phyloP scores from a whole-genome alignment of 2,329 filamentous ascomycete species.

The Curvularia sp. region DNA sequence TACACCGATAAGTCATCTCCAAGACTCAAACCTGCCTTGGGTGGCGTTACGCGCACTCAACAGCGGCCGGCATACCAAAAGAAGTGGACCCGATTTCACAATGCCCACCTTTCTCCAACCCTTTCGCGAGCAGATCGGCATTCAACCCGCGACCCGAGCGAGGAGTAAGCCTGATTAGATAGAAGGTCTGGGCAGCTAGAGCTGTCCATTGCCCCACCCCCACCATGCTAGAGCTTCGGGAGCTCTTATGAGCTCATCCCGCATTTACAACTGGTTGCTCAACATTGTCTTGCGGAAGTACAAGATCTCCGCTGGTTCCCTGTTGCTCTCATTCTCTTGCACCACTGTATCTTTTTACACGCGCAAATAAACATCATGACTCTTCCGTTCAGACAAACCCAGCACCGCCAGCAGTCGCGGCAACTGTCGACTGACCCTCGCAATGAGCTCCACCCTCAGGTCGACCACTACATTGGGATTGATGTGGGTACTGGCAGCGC shows the following conservation, averaged over 20 bases:
- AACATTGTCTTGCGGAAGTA: conserved; percentile 35
- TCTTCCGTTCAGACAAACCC: conserved; percentile 37
- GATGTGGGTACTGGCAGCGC: conserved; percentile 97
- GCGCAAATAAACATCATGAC: conserved; percentile 27
- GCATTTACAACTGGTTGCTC: conserved; percentile 40
- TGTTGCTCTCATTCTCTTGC: conserved; percentile 1
- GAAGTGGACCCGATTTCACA: conserved; percentile 42
- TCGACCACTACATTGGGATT: conserved; percentile 78
- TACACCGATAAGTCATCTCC: conserved; percentile 10
- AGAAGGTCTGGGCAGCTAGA: conserved; percentile 30
- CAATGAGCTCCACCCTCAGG: conserved; percentile 63
- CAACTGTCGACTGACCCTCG: conserved; percentile 60
- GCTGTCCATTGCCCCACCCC: conserved; percentile 40
- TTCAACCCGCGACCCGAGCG: conserved; percentile 23
- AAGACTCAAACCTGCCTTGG: conserved; percentile 22
- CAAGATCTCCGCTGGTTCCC: conserved; percentile 4
- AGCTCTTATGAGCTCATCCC: conserved; percentile 48
- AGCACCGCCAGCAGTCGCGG: conserved; percentile 47
- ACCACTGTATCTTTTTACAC: conserved; percentile 6
- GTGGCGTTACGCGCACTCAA: conserved; percentile 35
- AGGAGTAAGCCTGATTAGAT: conserved; percentile 28
- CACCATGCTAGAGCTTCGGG: conserved; percentile 39
- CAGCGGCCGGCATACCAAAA: conserved; percentile 34
- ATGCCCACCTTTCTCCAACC: conserved; percentile 38
- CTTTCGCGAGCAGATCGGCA: conserved; percentile 30